A percentile compares a stretch with the other conserved stretches of the same genome.
Evolutionary conservation across 2,329 filamentous ascomycete genomes (phyloP).

Genomic region (Didymosphaeria variabile): DNA sequence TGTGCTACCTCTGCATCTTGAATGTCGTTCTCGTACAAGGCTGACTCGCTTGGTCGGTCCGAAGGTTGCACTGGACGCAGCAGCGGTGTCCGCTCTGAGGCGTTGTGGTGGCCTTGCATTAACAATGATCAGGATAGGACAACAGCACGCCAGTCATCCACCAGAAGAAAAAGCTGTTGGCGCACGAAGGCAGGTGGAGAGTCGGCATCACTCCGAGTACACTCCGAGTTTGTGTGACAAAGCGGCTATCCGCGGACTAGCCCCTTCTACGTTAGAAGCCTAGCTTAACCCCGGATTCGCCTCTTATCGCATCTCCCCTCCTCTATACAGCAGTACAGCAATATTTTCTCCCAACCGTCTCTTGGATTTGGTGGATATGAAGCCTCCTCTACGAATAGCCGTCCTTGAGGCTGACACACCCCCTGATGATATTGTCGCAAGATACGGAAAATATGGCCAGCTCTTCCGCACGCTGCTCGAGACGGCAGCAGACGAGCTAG

Average conservation of each 20-base stretch:
- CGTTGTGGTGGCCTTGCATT: conserved; percentile 15
- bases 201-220: neutral
- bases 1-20: conserved; percentile 32
- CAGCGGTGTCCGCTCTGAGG: conserved; percentile 47
- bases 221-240: conserved; percentile 11
- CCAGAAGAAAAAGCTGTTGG: neutral
- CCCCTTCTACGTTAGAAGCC: conserved; percentile 13
- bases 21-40: conserved; percentile 33
- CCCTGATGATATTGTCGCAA: conserved; percentile 67
- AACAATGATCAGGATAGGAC: neutral
- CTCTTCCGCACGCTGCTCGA: conserved; percentile 63
- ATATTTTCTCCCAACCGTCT: neutral
- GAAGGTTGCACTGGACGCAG: conserved; percentile 30
- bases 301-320: conserved; percentile 12
- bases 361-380: conserved; percentile 32
- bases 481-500: conserved; percentile 60
- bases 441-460: conserved; percentile 77
- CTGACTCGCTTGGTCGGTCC: conserved; percentile 26
- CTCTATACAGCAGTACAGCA: neutral
- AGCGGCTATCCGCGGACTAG: conserved; percentile 18
- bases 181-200: neutral
- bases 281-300: neutral
- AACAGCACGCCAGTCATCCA: neutral
- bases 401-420: conserved; percentile 90
- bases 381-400: conserved; percentile 73